Evolutionary conservation across 2,329 filamentous ascomycete species (phyloP).

Genomic region (Cercospora sesami): DNA sequence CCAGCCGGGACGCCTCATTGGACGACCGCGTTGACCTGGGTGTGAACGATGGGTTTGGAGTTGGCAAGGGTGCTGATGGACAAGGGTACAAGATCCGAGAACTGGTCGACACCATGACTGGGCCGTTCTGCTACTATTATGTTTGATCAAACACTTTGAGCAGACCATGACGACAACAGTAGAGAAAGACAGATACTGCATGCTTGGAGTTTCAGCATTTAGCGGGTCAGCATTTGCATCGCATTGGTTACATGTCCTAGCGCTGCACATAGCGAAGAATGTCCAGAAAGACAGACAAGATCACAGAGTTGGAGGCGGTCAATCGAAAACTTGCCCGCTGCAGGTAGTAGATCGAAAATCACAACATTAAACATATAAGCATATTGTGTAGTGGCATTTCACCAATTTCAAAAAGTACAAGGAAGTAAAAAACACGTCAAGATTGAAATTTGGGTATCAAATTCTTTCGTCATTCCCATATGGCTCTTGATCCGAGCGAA

Average conservation of each 20-base stretch:
- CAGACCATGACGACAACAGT: neutral
- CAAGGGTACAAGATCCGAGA: slow-evolving; percentile 22
- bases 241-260: neutral
- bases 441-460: neutral
- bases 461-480: neutral
- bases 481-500: neutral
- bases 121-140: slow-evolving; percentile 27
- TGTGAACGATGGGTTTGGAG: slow-evolving; percentile 18
- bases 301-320: neutral
- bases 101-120: slow-evolving; percentile 22
- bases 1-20: slow-evolving; percentile 22
- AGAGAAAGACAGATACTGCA: neutral
- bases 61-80: slow-evolving; percentile 10
- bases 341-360: neutral
- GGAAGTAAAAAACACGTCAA: neutral
- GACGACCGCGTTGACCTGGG: slow-evolving; percentile 27
- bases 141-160: slow-evolving; percentile 10
- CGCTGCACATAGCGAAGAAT: neutral
- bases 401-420: too few species aligned
- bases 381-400: too few species aligned
- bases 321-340: neutral
- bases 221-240: neutral
- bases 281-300: neutral
- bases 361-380: neutral
- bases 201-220: neutral